These are phyloP conservation scores for sunflower (Helianthus annuus) DNA, from an alignment of 129 eudicot species.

Conservation along the genomic window HanXRQr2.0-SUNRISE NC_035442.2:147135589-147136088, in stretches of 20 bases:
- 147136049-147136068: too few relatives aligned
- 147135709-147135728: conserved; percentile 9
- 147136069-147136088: too few relatives aligned
- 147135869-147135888: conserved; percentile 54
- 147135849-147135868: conserved; percentile 52
- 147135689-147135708: conserved; percentile 16
- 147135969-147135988: conserved; percentile 12
- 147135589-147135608: too few relatives aligned
- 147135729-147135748: conserved; percentile 7
- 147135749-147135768: conserved; percentile 40
- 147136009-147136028: too few relatives aligned
- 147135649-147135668: conserved; percentile 60
- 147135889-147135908: conserved; percentile 54
- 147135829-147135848: conserved; percentile 54
- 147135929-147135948: not conserved
- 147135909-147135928: conserved; percentile 8
- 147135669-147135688: conserved; percentile 32
- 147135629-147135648: conserved; percentile 33
- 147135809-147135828: conserved; percentile 63
- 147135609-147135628: not conserved
- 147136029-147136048: too few relatives aligned
- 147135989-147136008: not conserved
- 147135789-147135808: conserved; percentile 55
- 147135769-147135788: conserved; percentile 55
- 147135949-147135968: not conserved